These are phyloP conservation scores for Phalaenopsis equestris DNA, from an alignment of 106 monocot species.

Conservation along the genomic window DNA sequence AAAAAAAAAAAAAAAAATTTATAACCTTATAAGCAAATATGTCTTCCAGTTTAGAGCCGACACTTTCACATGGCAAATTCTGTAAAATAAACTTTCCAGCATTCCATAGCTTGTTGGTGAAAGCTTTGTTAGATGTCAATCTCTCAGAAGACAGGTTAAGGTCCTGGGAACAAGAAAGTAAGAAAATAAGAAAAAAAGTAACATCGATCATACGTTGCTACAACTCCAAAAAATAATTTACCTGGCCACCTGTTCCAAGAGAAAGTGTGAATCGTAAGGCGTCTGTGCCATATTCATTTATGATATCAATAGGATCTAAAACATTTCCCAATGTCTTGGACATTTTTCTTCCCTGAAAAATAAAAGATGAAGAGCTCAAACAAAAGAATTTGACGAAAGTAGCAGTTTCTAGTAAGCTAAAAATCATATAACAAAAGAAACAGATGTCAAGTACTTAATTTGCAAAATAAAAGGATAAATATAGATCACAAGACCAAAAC, in stretches of 20 bases:
- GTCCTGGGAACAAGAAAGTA: slow-evolving; percentile 42
- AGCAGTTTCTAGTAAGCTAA: not conserved
- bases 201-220: not conserved
- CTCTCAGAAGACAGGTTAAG: slow-evolving; percentile 85
- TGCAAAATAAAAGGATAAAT: not conserved
- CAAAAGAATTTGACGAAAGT: not conserved
- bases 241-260: slow-evolving; percentile 95
- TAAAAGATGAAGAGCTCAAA: not conserved
- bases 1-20: too few species aligned
- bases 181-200: not conserved
- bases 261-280: slow-evolving; percentile 89
- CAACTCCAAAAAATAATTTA: slow-evolving; percentile 10
- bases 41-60: slow-evolving; percentile 48
- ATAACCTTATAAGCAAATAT: slow-evolving; percentile 61
- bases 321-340: slow-evolving; percentile 98
- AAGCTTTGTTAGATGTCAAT: slow-evolving; percentile 85
- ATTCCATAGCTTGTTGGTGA: slow-evolving; percentile 98
- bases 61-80: slow-evolving; percentile 73
- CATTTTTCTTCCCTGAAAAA: slow-evolving; percentile 89
- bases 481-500: not conserved
- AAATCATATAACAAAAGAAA: not conserved
- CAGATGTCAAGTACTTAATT: not conserved
- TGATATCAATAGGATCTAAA: slow-evolving; percentile 88
- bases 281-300: slow-evolving; percentile 96
- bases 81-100: slow-evolving; percentile 95